Conservation (phyloP, 2,329 filamentous ascomycete species). For the Coniochaeta sp. region DNA sequence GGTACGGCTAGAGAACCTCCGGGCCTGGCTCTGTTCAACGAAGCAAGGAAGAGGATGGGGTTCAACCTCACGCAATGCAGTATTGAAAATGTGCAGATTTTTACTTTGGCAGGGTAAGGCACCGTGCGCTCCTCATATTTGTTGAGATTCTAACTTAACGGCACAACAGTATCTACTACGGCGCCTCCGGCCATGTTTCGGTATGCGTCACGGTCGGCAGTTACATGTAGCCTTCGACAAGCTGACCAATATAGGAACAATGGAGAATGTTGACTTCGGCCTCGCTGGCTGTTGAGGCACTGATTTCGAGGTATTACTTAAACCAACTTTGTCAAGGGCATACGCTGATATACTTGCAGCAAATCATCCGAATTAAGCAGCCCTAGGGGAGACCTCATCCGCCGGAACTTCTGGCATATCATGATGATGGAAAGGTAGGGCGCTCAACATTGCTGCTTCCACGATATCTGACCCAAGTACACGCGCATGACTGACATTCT, state of each 20-base stretch:
- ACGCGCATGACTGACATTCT: background rate
- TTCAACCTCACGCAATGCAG: constrained; percentile 47
- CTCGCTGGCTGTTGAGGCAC: constrained; percentile 47
- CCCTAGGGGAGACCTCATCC: constrained; percentile 40
- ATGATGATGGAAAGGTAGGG: constrained; percentile 44
- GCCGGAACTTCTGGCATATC: constrained; percentile 50
- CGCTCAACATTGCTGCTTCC: background rate
- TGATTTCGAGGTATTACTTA: constrained; percentile 41
- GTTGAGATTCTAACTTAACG: background rate
- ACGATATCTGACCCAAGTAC: background rate
- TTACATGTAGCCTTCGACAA: background rate
- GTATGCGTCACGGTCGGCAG: constrained; percentile 23
- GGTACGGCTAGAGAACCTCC: constrained; percentile 42
- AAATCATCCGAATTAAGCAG: constrained; percentile 37
- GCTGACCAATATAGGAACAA: constrained; percentile 37
- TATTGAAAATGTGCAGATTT: constrained; percentile 52
- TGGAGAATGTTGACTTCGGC: constrained; percentile 50
- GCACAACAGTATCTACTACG: constrained; percentile 40
- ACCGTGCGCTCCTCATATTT: constrained; percentile 1
- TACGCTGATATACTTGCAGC: constrained; percentile 13
- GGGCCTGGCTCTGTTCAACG: constrained; percentile 53
- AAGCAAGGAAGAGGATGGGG: constrained; percentile 51
- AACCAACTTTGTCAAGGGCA: background rate
- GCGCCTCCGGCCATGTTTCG: constrained; percentile 41
- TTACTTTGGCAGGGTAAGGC: constrained; percentile 45